These are phyloP conservation scores for Lagerstroemia speciosa DNA, from an alignment of 345 rosid species.

Conservation along the genomic window DNA sequence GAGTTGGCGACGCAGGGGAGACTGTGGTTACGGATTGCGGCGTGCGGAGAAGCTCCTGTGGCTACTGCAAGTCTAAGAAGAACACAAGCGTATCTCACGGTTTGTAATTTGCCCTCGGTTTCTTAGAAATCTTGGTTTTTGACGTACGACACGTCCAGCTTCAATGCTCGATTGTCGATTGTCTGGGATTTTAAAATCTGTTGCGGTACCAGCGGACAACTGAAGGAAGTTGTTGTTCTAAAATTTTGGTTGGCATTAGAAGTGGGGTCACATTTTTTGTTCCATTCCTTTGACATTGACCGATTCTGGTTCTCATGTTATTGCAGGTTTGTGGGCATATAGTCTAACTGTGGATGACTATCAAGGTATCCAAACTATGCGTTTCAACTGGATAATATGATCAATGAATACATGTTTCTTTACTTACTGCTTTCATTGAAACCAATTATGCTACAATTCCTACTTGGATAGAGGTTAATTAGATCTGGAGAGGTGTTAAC, in stretches of 20 bases:
- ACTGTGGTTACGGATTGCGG: slow-evolving; percentile 55
- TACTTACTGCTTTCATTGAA: background rate
- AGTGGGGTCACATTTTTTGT: background rate
- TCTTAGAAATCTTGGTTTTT: background rate
- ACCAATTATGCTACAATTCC: background rate
- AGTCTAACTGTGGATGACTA: slow-evolving; percentile 77
- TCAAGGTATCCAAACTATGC: slow-evolving; percentile 44
- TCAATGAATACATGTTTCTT: no score
- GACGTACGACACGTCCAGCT: background rate
- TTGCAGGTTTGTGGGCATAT: slow-evolving; percentile 55
- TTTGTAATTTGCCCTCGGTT: slow-evolving; percentile 14
- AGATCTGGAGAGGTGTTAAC: background rate
- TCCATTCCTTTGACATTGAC: background rate
- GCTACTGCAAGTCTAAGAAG: slow-evolving; percentile 56
- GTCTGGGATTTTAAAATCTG: background rate
- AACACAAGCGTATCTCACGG: slow-evolving; percentile 64
- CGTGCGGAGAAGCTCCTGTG: slow-evolving; percentile 42
- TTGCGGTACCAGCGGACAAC: background rate
- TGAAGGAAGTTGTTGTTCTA: background rate
- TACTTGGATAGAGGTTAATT: background rate
- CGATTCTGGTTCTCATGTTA: slow-evolving; percentile 7
- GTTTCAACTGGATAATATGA: background rate
- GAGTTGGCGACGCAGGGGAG: slow-evolving; percentile 30
- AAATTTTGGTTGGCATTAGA: background rate
- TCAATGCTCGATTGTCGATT: background rate